A percentile compares a stretch with the other conserved stretches of the same genome.
Conservation (phyloP, 2,329 filamentous ascomycete species). For the Penicillium sp. region DNA sequence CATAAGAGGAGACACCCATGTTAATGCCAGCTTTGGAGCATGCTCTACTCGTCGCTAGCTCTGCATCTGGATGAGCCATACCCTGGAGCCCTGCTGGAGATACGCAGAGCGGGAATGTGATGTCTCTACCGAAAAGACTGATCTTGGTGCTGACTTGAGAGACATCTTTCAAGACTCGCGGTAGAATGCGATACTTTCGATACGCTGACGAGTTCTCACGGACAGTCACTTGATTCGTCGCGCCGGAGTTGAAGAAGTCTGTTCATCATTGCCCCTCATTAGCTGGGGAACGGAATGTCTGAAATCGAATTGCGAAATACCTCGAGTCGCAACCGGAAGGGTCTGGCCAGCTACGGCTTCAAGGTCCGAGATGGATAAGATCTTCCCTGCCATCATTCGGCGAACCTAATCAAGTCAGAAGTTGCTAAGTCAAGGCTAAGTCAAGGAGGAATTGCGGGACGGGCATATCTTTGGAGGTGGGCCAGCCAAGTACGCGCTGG, state of each 20-base stretch:
- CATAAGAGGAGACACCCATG: slow-evolving; percentile 52
- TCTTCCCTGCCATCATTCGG: slow-evolving; percentile 12
- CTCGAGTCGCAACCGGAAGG: slow-evolving; percentile 12
- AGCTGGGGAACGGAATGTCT: neutral
- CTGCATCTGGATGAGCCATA: slow-evolving; percentile 54
- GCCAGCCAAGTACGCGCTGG: neutral
- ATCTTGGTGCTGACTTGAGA: slow-evolving; percentile 44
- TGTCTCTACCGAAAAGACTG: slow-evolving; percentile 42
- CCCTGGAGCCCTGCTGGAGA: slow-evolving; percentile 54
- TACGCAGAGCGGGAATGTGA: slow-evolving; percentile 53
- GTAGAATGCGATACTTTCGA: slow-evolving; percentile 49
- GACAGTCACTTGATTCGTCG: slow-evolving; percentile 38
- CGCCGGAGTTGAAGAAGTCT: slow-evolving; percentile 59
- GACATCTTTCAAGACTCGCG: slow-evolving; percentile 45
- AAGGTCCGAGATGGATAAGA: slow-evolving; percentile 19
- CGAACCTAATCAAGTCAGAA: neutral
- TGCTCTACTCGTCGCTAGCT: slow-evolving; percentile 51
- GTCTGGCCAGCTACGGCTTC: slow-evolving; percentile 13
- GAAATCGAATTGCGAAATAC: slow-evolving; percentile 2
- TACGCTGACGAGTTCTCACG: slow-evolving; percentile 54
- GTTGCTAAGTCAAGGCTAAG: neutral
- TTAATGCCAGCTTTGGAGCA: slow-evolving; percentile 42
- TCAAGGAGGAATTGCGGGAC: neutral
- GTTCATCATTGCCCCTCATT: slow-evolving; percentile 3
- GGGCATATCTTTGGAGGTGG: neutral